Base-by-base conservation (phyloP, 2,329 filamentous ascomycete genomes). In the Beauveria sp. region DNA sequence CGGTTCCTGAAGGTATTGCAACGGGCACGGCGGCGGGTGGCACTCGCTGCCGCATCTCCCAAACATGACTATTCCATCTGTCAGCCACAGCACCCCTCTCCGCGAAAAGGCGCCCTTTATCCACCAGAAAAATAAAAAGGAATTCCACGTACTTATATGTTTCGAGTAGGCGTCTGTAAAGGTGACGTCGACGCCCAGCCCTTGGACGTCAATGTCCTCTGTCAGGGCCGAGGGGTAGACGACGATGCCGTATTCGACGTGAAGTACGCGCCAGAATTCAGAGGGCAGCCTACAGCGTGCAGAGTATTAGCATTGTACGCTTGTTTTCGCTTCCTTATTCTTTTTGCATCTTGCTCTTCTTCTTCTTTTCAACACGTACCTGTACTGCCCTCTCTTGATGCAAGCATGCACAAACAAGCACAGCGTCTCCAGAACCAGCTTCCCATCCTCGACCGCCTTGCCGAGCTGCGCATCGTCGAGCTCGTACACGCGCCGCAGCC, bases 371-470 rank as follows among this genome's bases (percentile, higher is more conserved):
- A 1, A 10, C 5, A 28, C 69, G 43, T 64, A 76, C 74, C 67
- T 68, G 65, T 71, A 76, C 53, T 76, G 74, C 9, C 70, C 72
- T 8, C 64, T 67, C 65, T 72, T 76, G 55, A 76, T 64, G 47
- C 73, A 74, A 26, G 72, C 69, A 58, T 76, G 74, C 26, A 76
- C 67, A 56, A 76, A 76, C n/a, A 76, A 62, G 50, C 74, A 76
- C 16, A 73, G 67, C 8, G 73, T 76, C 66, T 76, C 74, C 40
- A 76, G 65, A 14, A 76, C 69, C 24, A 76, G 61, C 10, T 64
- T 66, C 4, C 74, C 74, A 30, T 73, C 70, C 9, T 69, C 66
- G 50, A 68, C 65, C 0, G 72, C 73, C 18, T 66, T 65, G 30
- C 71, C 68, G 26, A 76, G 65, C 63, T 75, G 67, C 20, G 70